phyloP scores from a whole-genome alignment of 495 filamentous ascomycete genomes.

The Pseudoneurospora amorphoporcata region DNA sequence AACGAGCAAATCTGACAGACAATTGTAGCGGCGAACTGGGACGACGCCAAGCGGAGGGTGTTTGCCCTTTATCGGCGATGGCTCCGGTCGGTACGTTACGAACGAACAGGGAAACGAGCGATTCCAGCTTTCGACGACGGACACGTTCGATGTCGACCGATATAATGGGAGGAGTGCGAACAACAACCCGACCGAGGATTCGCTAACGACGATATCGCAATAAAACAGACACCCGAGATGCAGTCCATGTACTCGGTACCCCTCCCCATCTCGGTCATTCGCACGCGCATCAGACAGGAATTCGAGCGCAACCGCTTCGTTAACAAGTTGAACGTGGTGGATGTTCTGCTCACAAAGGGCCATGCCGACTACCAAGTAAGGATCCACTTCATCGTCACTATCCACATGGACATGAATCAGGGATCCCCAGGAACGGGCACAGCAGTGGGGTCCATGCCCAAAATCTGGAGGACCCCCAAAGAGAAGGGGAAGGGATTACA shows the following conservation, averaged over 20 bases:
- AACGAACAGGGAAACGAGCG: not conserved
- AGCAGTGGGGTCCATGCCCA: not conserved
- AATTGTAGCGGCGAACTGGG: slow-evolving; percentile 66
- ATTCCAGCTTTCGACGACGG: not conserved
- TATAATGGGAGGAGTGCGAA: not conserved
- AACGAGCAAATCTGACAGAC: slow-evolving; percentile 7
- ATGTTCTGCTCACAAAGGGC: slow-evolving; percentile 79
- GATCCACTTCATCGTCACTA: not conserved
- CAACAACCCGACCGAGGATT: not conserved
- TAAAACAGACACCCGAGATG: slow-evolving; percentile 76
- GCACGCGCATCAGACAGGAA: slow-evolving; percentile 91
- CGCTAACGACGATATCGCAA: slow-evolving; percentile 3
- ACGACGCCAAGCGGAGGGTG: slow-evolving; percentile 72
- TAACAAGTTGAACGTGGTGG: slow-evolving; percentile 74
- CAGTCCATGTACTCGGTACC: slow-evolving; percentile 91
- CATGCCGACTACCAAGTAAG: slow-evolving; percentile 79
- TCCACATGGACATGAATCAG: not conserved
- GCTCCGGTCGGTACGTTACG: slow-evolving; percentile 73
- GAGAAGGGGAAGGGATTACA: not conserved
- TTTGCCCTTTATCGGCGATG: slow-evolving; percentile 83
- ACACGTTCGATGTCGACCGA: not conserved
- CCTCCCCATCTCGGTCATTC: slow-evolving; percentile 76
- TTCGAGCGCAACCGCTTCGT: slow-evolving; percentile 95
- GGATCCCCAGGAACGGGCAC: not conserved
- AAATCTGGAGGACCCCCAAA: not conserved